Conservation (phyloP, 2,329 filamentous ascomycete genomes). For the Monosporascus cannonballus region DNA sequence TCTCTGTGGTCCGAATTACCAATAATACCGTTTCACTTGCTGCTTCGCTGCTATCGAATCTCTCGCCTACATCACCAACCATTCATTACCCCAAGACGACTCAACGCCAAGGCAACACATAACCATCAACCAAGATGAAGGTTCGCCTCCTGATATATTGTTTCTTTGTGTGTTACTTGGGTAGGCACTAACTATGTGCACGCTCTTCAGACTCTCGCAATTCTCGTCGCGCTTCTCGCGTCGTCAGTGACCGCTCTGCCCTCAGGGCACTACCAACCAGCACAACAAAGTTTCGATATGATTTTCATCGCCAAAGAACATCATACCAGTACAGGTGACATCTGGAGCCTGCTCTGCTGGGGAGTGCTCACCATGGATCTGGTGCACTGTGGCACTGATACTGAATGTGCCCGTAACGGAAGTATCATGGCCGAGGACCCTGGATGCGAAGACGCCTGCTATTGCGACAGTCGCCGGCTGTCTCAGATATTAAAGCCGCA, state of each 20-base stretch:
- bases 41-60: too few relatives aligned
- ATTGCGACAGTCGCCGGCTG: too few relatives aligned
- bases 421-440: too few relatives aligned
- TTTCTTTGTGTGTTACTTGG: too few relatives aligned
- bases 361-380: neutral
- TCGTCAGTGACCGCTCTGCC: neutral
- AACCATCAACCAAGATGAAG: neutral
- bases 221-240: neutral
- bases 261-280: neutral
- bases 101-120: neutral
- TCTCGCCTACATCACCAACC: too few relatives aligned
- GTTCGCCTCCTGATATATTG: neutral
- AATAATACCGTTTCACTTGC: too few relatives aligned
- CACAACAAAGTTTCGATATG: neutral
- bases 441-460: too few relatives aligned
- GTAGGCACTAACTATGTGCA: neutral
- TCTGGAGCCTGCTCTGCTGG: neutral
- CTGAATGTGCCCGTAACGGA: neutral
- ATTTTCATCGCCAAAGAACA: neutral
- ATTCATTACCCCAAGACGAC: too few relatives aligned
- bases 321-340: neutral
- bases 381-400: neutral
- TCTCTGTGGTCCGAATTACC: too few relatives aligned
- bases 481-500: too few relatives aligned
- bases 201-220: neutral